A percentile compares a stretch with the other conserved stretches of the same genome.
Evolutionary conservation across 306 rosid genomes (phyloP).

Genomic region (Canavalia ensiformis): DNA sequence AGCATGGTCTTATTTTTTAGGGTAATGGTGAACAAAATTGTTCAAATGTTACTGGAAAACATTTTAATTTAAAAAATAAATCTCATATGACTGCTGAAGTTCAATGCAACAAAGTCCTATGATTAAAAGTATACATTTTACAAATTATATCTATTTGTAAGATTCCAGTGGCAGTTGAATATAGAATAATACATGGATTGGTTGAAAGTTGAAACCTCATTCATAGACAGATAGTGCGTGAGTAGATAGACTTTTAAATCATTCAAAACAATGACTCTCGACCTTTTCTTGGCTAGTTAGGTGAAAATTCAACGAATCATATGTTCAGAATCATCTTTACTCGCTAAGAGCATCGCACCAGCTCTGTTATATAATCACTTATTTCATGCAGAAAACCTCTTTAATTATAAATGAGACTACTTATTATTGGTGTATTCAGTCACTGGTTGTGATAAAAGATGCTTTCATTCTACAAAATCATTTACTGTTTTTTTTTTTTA

Average conservation of each 20-base stretch:
- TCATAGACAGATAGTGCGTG: neutral
- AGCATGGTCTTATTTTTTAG: no score
- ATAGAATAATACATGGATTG: neutral
- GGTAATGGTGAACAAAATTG: no score
- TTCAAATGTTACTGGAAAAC: no score
- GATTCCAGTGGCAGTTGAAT: no score
- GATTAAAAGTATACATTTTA: no score
- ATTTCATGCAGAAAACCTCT: neutral
- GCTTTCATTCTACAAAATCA: slow-evolving; percentile 2
- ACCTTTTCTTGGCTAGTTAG: neutral
- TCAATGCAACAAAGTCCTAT: no score
- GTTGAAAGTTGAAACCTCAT: neutral
- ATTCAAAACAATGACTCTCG: neutral
- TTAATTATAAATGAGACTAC: neutral
- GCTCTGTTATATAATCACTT: neutral
- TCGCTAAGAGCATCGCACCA: slow-evolving; percentile 5
- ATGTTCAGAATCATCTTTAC: neutral
- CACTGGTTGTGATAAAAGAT: neutral
- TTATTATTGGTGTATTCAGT: neutral
- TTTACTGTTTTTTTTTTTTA: no score
- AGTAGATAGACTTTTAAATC: neutral
- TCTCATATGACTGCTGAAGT: no score
- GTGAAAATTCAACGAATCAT: slow-evolving; percentile 11
- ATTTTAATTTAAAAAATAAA: no score
- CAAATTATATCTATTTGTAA: no score